phyloP scores from a whole-genome alignment of 768 basidiomycete species.

The Mycena rosella region DNA sequence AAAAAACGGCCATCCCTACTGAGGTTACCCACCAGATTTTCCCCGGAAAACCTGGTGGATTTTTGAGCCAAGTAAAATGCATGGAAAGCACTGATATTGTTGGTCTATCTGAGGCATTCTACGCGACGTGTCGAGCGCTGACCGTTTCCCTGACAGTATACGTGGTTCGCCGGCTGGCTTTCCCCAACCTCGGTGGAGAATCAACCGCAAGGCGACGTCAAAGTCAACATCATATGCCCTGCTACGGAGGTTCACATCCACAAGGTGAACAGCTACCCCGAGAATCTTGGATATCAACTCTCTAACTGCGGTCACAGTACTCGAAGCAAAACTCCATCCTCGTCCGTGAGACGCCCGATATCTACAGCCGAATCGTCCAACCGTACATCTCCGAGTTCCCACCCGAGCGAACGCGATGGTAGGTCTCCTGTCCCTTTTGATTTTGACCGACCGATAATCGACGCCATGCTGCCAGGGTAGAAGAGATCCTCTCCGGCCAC shows the following conservation, averaged over 20 bases:
- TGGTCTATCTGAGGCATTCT: constrained; percentile 39
- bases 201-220: constrained; percentile 70
- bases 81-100: constrained; percentile 80
- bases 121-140: background rate
- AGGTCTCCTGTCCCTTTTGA: constrained; percentile 28
- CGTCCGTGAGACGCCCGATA: constrained; percentile 84
- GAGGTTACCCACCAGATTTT: constrained; percentile 54
- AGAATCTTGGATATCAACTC: background rate
- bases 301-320: constrained; percentile 63
- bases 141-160: constrained; percentile 72
- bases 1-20: constrained; percentile 77
- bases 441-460: background rate
- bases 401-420: constrained; percentile 86
- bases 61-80: constrained; percentile 58
- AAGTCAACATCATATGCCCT: constrained; percentile 88
- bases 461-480: constrained; percentile 68
- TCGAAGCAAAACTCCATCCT: constrained; percentile 77
- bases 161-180: constrained; percentile 84
- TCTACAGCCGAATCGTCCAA: constrained; percentile 78
- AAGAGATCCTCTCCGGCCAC: constrained; percentile 81
- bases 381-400: constrained; percentile 88
- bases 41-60: constrained; percentile 43
- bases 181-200: constrained; percentile 47
- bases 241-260: constrained; percentile 91
- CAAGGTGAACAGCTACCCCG: constrained; percentile 65